A percentile compares a stretch with the other conserved stretches of the same genome.
These are phyloP conservation scores for Hymenoscyphus fructigenus DNA, from an alignment of 2,329 filamentous ascomycete species.

Conservation along the genomic window DNA sequence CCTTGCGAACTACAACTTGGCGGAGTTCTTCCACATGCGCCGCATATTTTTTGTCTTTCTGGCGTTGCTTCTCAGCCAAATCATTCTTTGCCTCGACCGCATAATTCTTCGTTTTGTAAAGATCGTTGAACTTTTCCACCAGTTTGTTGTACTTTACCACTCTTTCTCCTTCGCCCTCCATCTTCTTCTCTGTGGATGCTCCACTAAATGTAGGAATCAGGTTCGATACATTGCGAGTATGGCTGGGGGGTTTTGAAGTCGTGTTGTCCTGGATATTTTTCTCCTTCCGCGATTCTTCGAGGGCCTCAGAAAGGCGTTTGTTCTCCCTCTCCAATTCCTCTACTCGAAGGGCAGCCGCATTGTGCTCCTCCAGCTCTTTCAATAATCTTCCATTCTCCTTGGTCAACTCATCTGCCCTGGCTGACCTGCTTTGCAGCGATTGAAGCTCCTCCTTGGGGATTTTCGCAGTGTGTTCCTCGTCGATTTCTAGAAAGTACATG, in stretches of 20 bases:
- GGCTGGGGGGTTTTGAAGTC: conserved; percentile 2
- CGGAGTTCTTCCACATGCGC: neutral
- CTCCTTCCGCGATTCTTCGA: conserved; percentile 18
- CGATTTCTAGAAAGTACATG: conserved; percentile 22
- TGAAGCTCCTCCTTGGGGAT: conserved; percentile 24
- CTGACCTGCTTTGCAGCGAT: conserved; percentile 18
- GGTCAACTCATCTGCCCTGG: conserved; percentile 17
- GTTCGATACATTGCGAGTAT: neutral
- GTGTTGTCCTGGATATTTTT: neutral
- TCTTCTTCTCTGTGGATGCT: conserved; percentile 15
- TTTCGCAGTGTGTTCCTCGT: conserved; percentile 17
- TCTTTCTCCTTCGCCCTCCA: conserved; percentile 9
- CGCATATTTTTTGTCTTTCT: conserved; percentile 18
- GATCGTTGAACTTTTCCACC: conserved; percentile 15
- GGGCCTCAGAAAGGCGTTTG: conserved; percentile 21
- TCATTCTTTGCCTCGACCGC: conserved; percentile 18
- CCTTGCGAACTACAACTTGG: conserved; percentile 19
- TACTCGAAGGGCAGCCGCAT: conserved; percentile 15
- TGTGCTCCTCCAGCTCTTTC: conserved; percentile 24
- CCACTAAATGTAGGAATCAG: conserved; percentile 11
- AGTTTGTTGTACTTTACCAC: neutral
- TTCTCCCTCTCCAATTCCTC: conserved; percentile 30
- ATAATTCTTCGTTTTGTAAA: conserved; percentile 26
- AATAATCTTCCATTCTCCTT: conserved; percentile 22
- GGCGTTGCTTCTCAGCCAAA: conserved; percentile 16